Percentiles rank a stretch among this genome's conserved stretches.
These are phyloP conservation scores for Russula abietina DNA, from an alignment of 768 basidiomycete genomes.

Conservation along the genomic window DNA sequence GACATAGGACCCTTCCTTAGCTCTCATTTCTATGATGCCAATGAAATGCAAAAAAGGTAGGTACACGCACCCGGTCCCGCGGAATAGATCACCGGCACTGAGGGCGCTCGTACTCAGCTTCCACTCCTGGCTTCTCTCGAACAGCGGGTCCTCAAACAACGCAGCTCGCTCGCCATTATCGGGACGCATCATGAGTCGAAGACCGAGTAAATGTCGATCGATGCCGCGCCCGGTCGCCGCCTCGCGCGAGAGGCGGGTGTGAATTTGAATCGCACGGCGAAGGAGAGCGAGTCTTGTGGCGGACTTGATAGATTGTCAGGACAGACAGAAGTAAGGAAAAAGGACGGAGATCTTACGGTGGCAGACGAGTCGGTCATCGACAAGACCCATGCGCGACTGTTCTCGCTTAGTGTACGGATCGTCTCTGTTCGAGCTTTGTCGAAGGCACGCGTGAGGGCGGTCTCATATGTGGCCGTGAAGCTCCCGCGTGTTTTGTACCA, in stretches of 20 bases:
- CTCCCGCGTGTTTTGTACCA: conserved; percentile 74
- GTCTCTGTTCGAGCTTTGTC: conserved; percentile 87
- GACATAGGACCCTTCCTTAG: conserved; percentile 1
- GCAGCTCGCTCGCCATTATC: conserved; percentile 49
- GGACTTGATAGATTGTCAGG: conserved; percentile 11
- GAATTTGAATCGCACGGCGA: conserved; percentile 60
- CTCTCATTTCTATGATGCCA: neutral
- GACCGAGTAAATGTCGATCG: conserved; percentile 87
- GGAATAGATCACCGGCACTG: conserved; percentile 79
- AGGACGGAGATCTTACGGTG: conserved; percentile 37
- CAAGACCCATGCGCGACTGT: conserved; percentile 72
- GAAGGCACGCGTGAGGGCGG: conserved; percentile 82
- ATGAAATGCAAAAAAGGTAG: neutral
- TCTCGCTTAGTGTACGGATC: conserved; percentile 65
- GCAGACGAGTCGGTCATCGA: conserved; percentile 55
- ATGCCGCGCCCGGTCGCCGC: conserved; percentile 79
- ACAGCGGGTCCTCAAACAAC: conserved; percentile 75
- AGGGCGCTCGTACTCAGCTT: conserved; percentile 85
- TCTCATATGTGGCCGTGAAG: conserved; percentile 91
- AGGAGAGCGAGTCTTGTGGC: conserved; percentile 46
- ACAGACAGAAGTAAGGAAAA: neutral
- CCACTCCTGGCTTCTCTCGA: conserved; percentile 73
- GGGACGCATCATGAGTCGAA: conserved; percentile 56
- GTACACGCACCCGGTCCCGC: conserved; percentile 68
- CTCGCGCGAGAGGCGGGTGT: conserved; percentile 65